Evolutionary conservation across 352 stramenopile genomes (phyloP), one percentile per base, ranked within the genome.

Genomic region (Globisporangium spiculum): DNA sequence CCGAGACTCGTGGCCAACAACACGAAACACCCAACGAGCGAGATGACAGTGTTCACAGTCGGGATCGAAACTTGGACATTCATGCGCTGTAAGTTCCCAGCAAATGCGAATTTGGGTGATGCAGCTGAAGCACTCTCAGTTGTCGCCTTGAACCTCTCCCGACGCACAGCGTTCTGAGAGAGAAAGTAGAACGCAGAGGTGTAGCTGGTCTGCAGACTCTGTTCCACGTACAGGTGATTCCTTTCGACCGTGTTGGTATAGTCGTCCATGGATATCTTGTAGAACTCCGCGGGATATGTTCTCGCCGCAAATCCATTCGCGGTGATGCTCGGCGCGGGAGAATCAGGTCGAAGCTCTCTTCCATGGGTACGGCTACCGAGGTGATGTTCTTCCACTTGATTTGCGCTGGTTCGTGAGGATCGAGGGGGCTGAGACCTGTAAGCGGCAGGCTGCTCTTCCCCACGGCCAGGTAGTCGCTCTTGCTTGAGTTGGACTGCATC

Each of bases 141-240:
- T 4, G 18, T 26, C 1, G 30, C 5, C 9, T 61, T 44, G 27
- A 44, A 18, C 10, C 18, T 48, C 22, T 58, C 24, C 1, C 65
- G 66, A 0, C 9, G 59, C 57, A 79, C 56, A 0, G 55, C 78
- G 36, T 77, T 74, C 36, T 85, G 71, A 63, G 78, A 81, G 16
- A 81, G 48, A 30, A 73, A 81, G 65, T 71, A 81, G 18, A 75
- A 68, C 1, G 74, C 75, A 0, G 73, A 56, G 0, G 74, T 81
- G 52, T 83, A 80, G n/a, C 69, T 62, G 4, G 72, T 57, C 54
- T 83, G 78, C 14, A 83, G 65, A 8, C 66, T 79, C 38, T 67
- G 48, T 24, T 83, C 75, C 22, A 80, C 74, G 63, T 85, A 83
- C 36, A 83, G 8, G 41, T 84, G 73, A 26, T 83, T 83, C 54